A percentile compares a stretch with the other conserved stretches of the same genome.
Conservation (phyloP, 2,329 filamentous ascomycete genomes). For the Emydomyces testavorans region DNA sequence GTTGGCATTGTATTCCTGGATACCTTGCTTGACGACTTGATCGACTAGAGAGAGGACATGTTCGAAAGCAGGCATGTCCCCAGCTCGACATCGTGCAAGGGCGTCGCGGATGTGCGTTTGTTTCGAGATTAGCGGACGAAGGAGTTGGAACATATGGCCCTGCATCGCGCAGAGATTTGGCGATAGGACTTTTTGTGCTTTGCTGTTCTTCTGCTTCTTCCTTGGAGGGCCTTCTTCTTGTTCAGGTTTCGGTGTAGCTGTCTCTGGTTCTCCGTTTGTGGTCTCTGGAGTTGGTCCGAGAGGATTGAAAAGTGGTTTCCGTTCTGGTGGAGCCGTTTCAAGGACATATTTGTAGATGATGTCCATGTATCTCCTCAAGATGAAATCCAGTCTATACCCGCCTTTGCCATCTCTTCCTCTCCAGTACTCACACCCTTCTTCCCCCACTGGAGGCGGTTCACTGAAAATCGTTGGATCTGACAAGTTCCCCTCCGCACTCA, state of each 20-base stretch:
- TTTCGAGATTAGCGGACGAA: constrained; percentile 65
- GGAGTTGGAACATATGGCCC: constrained; percentile 82
- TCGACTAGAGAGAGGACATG: constrained; percentile 65
- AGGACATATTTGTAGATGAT: constrained; percentile 74
- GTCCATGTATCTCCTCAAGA: constrained; percentile 78
- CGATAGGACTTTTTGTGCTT: constrained; percentile 36
- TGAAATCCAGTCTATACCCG: constrained; percentile 79
- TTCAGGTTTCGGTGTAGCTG: constrained; percentile 17
- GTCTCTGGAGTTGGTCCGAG: constrained; percentile 32
- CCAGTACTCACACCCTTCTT: constrained; percentile 76
- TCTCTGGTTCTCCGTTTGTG: constrained; percentile 20
- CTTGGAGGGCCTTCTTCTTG: constrained; percentile 40
- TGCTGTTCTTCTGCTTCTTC: constrained; percentile 38
- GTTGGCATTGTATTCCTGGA: constrained; percentile 52
- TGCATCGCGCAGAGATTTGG: constrained; percentile 72
- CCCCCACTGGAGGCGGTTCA: constrained; percentile 48
- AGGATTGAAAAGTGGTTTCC: constrained; percentile 63
- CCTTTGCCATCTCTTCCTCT: constrained; percentile 63
- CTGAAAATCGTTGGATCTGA: constrained; percentile 85
- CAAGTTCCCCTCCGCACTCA: constrained; percentile 92
- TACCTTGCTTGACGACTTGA: constrained; percentile 56
- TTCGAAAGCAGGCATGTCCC: constrained; percentile 68
- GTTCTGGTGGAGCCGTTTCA: constrained; percentile 49
- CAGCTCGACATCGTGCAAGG: constrained; percentile 56
- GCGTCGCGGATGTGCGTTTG: constrained; percentile 78